Percentiles rank a stretch among this genome's conserved stretches.
Conservation (phyloP, 2,329 filamentous ascomycete species). For the Trichoderma lentiforme region DNA sequence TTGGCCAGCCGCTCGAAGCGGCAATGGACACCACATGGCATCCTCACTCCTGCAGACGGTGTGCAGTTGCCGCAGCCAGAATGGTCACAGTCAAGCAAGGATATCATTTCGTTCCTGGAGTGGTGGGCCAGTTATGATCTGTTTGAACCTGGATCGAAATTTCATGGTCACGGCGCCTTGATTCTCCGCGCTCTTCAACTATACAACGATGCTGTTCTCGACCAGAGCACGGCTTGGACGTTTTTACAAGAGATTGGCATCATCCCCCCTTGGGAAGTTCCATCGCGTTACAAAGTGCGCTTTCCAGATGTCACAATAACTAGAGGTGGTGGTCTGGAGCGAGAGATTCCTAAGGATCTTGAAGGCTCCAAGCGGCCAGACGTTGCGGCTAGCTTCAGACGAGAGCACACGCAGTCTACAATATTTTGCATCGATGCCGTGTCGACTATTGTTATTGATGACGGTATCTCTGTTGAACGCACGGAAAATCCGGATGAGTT, state of each 20-base stretch:
- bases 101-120: conserved; percentile 66
- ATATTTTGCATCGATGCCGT: conserved; percentile 72
- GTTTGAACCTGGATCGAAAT: conserved; percentile 49
- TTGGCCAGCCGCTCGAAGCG: conserved; percentile 49
- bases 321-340: conserved; percentile 41
- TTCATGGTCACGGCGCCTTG: conserved; percentile 60
- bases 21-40: conserved; percentile 49
- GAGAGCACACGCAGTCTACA: conserved; percentile 54
- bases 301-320: conserved; percentile 48
- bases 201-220: conserved; percentile 46
- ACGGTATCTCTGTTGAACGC: conserved; percentile 69
- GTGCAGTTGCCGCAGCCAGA: conserved; percentile 22
- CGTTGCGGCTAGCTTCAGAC: conserved; percentile 48
- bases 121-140: conserved; percentile 59
- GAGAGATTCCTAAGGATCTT: conserved; percentile 32
- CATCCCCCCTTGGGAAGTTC: conserved; percentile 68
- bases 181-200: conserved; percentile 60
- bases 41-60: conserved; percentile 33
- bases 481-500: conserved; percentile 52
- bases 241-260: conserved; percentile 76
- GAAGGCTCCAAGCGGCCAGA: conserved; percentile 41
- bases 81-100: conserved; percentile 35
- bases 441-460: conserved; percentile 69
- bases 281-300: conserved; percentile 57
- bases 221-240: conserved; percentile 51